A percentile compares a stretch with the other conserved stretches of the same genome.
Evolutionary conservation across 257 asterid genomes (phyloP).

Genomic region (Paulownia fortunei): DNA sequence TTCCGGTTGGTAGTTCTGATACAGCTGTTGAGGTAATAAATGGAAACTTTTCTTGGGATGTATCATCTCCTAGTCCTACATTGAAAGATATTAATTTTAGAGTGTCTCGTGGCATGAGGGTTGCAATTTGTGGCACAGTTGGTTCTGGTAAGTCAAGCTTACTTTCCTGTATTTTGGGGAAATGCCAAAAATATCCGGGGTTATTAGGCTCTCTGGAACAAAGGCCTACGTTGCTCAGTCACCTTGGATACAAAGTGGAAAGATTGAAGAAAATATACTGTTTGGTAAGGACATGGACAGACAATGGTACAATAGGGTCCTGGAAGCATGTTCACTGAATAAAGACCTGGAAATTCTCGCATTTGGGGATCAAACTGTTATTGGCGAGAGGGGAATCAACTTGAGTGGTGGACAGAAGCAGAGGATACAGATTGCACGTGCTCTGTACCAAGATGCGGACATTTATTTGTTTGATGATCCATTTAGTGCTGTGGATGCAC

Average conservation of each 20-base stretch:
- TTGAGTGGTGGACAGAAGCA: constrained; percentile 95
- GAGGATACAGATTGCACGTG: constrained; percentile 91
- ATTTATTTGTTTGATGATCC: constrained; percentile 91
- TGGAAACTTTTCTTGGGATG: constrained; percentile 82
- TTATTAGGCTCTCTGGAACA: constrained; percentile 54
- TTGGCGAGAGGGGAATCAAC: constrained; percentile 94
- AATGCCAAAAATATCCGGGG: constrained; percentile 77
- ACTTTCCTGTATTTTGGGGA: constrained; percentile 81
- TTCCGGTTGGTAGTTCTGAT: constrained; percentile 55
- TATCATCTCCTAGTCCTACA: constrained; percentile 52
- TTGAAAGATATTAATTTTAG: constrained; percentile 61
- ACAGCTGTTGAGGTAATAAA: constrained; percentile 62
- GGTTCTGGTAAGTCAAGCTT: constrained; percentile 96
- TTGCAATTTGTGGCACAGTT: constrained; percentile 93
- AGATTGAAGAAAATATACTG: constrained; percentile 77
- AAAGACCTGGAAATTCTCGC: constrained; percentile 82
- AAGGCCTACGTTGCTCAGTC: constrained; percentile 90
- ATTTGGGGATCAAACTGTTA: constrained; percentile 82
- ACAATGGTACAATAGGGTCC: constrained; percentile 59
- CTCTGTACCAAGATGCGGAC: constrained; percentile 81
- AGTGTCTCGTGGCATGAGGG: constrained; percentile 72
- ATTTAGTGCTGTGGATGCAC: constrained; percentile 95
- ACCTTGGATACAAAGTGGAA: constrained; percentile 94
- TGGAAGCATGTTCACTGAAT: constrained; percentile 79
- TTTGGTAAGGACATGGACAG: constrained; percentile 84